phyloP scores from a whole-genome alignment of 2,329 filamentous ascomycete genomes.

The Zasmidium cellare region DNA sequence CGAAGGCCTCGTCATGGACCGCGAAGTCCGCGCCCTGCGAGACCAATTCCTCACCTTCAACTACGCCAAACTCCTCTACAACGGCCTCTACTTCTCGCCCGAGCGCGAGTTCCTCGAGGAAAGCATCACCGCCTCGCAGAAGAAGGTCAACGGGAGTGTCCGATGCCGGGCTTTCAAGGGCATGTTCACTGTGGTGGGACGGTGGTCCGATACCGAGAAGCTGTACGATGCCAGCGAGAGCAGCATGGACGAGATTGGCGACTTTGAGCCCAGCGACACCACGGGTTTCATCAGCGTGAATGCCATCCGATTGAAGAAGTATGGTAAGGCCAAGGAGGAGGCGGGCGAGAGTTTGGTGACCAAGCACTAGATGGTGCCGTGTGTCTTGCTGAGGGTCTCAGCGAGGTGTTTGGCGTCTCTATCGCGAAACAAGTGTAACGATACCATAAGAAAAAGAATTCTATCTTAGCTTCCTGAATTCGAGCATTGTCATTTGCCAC shows the following conservation, averaged over 20 bases:
- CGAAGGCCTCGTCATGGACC: conserved; percentile 67
- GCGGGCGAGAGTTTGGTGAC: conserved; percentile 34
- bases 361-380: conserved; percentile 4
- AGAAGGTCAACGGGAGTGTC: conserved; percentile 62
- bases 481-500: no score
- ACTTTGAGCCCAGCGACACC: conserved; percentile 66
- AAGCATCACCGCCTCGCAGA: conserved; percentile 61
- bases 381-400: not conserved
- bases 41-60: conserved; percentile 70
- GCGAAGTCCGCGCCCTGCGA: conserved; percentile 66
- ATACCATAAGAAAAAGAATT: no score
- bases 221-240: conserved; percentile 67
- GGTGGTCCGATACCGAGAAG: conserved; percentile 66
- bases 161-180: conserved; percentile 69
- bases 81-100: conserved; percentile 68
- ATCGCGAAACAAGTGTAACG: no score
- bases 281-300: conserved; percentile 71
- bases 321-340: conserved; percentile 40
- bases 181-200: conserved; percentile 59
- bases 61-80: conserved; percentile 61
- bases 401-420: not conserved
- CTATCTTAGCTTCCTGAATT: no score
- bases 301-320: conserved; percentile 57
- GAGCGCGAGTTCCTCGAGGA: conserved; percentile 72
- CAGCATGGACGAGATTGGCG: conserved; percentile 69